Conservation (phyloP, 148 eudicot genomes). For the Drosera capensis region DNA sequence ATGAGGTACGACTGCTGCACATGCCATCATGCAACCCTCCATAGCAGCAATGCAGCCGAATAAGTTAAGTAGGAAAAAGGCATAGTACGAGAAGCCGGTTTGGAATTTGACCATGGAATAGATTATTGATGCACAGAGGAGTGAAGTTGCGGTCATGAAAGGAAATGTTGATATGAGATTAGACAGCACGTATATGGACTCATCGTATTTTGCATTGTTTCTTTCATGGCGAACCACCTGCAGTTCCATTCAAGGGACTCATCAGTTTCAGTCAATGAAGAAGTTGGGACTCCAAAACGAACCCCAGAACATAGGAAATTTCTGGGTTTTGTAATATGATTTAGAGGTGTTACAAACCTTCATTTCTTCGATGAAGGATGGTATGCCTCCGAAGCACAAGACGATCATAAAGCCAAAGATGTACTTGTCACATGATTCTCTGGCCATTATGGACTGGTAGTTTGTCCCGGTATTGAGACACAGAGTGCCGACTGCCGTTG, state of each 20-base stretch:
- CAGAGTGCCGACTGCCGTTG: neutral
- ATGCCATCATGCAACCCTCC: conserved; percentile 4
- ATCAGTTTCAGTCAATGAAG: neutral
- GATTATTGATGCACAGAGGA: neutral
- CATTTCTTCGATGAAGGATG: conserved; percentile 7
- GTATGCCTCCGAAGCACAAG: conserved; percentile 1
- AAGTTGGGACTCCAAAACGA: neutral
- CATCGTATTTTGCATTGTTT: conserved; percentile 1
- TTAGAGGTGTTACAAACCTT: conserved; percentile 2
- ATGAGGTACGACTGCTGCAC: conserved; percentile 1
- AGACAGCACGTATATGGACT: conserved; percentile 2
- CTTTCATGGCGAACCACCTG: conserved; percentile 3
- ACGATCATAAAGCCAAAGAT: conserved; percentile 5
- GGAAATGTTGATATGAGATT: conserved; percentile 6
- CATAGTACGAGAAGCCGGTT: neutral
- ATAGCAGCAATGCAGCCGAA: conserved; percentile 3
- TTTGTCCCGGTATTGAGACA: neutral
- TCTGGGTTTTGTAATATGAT: no score
- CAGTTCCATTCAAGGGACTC: neutral
- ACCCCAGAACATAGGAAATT: no score
- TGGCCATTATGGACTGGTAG: neutral
- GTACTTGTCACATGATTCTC: conserved; percentile 4
- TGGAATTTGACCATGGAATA: conserved; percentile 4
- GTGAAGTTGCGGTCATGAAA: conserved; percentile 3
- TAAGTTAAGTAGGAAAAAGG: neutral